phyloP scores from a whole-genome alignment of 495 filamentous ascomycete genomes.

The Neurospora sublineolata region DNA sequence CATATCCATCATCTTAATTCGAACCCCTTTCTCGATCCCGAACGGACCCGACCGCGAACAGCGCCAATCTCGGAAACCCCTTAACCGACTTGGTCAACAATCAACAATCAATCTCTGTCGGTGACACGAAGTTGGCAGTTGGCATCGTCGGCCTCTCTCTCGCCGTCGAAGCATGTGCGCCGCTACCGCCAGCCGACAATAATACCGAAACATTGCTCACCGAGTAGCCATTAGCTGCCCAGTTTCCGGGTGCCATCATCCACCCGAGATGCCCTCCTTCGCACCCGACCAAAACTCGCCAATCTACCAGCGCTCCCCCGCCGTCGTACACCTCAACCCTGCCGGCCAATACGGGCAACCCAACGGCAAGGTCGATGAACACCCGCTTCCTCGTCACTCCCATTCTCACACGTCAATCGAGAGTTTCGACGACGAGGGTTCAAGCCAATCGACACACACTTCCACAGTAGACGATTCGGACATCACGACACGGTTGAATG shows the following conservation, averaged over 20 bases:
- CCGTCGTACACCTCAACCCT: conserved; percentile 23
- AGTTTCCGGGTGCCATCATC: conserved; percentile 5
- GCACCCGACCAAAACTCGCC: conserved; percentile 39
- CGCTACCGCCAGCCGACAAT: conserved; percentile 2
- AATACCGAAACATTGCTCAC: conserved; percentile 7
- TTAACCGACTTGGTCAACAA: neutral
- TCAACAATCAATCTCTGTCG: neutral
- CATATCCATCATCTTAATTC: neutral
- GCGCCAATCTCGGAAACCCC: neutral
- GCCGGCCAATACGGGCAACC: conserved; percentile 20
- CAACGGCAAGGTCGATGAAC: conserved; percentile 19
- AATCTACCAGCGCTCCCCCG: conserved; percentile 31
- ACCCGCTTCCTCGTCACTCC: conserved; percentile 15
- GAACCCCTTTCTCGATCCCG: neutral
- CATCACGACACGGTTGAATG: conserved; percentile 8
- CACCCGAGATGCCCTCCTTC: conserved; percentile 47
- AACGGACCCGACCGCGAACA: neutral
- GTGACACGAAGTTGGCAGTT: neutral
- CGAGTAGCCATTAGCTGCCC: conserved; percentile 3
- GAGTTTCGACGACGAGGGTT: conserved; percentile 26
- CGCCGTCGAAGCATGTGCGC: conserved; percentile 14
- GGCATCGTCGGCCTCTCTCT: neutral
- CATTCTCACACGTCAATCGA: conserved; percentile 24
- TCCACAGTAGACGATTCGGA: conserved; percentile 18
- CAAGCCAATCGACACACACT: conserved; percentile 19